Conservation (phyloP, 495 filamentous ascomycete species). For the Penicillium canariense region DNA sequence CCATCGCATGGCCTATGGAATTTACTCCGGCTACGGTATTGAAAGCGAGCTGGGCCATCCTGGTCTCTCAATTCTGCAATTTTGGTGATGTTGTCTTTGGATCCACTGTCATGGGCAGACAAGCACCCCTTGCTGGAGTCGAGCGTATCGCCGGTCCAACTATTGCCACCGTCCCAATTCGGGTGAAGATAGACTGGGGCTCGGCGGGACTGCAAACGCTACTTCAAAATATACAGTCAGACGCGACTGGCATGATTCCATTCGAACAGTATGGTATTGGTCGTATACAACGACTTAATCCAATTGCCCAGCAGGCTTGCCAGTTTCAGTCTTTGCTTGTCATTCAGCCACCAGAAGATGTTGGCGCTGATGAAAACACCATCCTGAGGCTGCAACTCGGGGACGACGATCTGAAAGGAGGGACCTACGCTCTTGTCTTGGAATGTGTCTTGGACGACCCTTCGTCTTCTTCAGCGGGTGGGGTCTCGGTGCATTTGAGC, state of each 20-base stretch:
- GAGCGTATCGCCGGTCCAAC: slow-evolving; percentile 39
- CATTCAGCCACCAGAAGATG: slow-evolving; percentile 5
- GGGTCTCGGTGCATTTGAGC: background rate
- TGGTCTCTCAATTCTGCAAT: slow-evolving; percentile 28
- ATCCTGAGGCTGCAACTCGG: background rate
- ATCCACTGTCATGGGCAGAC: slow-evolving; percentile 32
- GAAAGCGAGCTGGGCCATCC: slow-evolving; percentile 36
- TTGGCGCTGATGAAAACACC: background rate
- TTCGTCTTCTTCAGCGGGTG: background rate
- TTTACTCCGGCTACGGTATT: slow-evolving; percentile 30
- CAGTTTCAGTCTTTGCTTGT: slow-evolving; percentile 47
- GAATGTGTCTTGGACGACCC: background rate
- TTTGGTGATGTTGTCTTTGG: slow-evolving; percentile 37
- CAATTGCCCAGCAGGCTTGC: slow-evolving; percentile 50
- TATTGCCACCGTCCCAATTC: slow-evolving; percentile 50
- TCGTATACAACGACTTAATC: slow-evolving; percentile 50
- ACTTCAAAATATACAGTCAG: slow-evolving; percentile 39
- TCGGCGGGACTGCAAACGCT: slow-evolving; percentile 21
- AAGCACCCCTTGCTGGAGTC: slow-evolving; percentile 32
- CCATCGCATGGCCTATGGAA: slow-evolving; percentile 6
- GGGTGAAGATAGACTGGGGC: slow-evolving; percentile 31
- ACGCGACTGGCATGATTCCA: slow-evolving; percentile 34
- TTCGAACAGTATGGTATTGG: slow-evolving; percentile 46
- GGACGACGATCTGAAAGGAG: background rate
- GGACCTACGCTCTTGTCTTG: background rate